A percentile compares a stretch with the other conserved stretches of the same genome.
Conservation (phyloP, 2,329 filamentous ascomycete genomes). For the Ampelomyces quisqualis region DNA sequence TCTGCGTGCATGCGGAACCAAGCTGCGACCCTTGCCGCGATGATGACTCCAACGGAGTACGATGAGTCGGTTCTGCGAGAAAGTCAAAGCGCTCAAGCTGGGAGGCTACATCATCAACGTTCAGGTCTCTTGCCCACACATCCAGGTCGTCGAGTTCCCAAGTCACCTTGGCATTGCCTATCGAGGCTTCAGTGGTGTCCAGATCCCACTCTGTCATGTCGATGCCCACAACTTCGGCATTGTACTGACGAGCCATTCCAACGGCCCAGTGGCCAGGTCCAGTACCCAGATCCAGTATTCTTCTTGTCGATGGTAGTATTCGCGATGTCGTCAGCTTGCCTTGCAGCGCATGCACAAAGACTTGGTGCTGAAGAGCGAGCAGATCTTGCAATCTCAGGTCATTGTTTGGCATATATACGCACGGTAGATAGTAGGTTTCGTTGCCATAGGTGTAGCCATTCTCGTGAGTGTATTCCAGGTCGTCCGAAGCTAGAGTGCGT, state of each 20-base stretch:
- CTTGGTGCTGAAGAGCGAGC: constrained; percentile 62
- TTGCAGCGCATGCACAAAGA: constrained; percentile 52
- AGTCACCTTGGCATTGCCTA: constrained; percentile 25
- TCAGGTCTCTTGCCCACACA: constrained; percentile 33
- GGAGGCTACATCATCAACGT: constrained; percentile 28
- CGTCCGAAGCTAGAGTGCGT: constrained; percentile 46
- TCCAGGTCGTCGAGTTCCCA: constrained; percentile 46
- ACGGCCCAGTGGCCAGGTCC: constrained; percentile 55
- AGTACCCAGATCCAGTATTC: constrained; percentile 49
- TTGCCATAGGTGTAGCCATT: constrained; percentile 64
- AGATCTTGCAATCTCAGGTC: constrained; percentile 66
- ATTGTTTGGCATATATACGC: constrained; percentile 34
- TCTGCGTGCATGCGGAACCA: too few relatives aligned
- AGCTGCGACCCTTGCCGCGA: too few relatives aligned
- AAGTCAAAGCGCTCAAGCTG: constrained; percentile 28
- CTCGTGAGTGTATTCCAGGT: constrained; percentile 59
- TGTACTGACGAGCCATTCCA: constrained; percentile 47
- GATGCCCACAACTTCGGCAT: constrained; percentile 52
- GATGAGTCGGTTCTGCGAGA: constrained; percentile 24
- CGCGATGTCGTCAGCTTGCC: constrained; percentile 42
- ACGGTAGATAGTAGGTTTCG: constrained; percentile 64
- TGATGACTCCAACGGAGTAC: constrained; percentile 18
- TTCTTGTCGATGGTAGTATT: constrained; percentile 23
- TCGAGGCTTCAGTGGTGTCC: constrained; percentile 49
- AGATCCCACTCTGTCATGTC: constrained; percentile 53